Conservation (phyloP, 78 protist species). For the Abeoforma whisleri region DNA sequence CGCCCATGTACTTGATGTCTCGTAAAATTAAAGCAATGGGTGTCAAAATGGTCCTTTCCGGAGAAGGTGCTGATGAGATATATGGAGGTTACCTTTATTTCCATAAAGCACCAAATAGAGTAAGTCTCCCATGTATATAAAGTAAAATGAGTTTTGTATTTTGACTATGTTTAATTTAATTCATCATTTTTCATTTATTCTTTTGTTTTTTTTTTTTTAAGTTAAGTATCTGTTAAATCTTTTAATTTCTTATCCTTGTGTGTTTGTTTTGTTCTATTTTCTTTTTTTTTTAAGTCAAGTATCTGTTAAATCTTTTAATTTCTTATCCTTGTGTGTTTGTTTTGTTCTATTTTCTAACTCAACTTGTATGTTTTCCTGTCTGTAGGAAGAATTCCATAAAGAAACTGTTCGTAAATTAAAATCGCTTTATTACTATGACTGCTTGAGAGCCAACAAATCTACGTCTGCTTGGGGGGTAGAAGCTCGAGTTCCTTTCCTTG, state of each 20-base stretch:
- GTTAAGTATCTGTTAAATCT: too few relatives aligned
- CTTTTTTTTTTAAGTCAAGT: too few relatives aligned
- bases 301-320: too few relatives aligned
- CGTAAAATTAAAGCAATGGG: slow-evolving; percentile 74
- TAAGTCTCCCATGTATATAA: too few relatives aligned
- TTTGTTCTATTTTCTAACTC: too few relatives aligned
- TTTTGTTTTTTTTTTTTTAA: too few relatives aligned
- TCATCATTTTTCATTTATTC: neutral
- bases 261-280: too few relatives aligned
- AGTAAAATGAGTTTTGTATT: neutral
- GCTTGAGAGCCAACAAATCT: slow-evolving; percentile 73
- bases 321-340: too few relatives aligned
- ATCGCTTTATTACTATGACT: slow-evolving; percentile 60
- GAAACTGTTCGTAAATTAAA: slow-evolving; percentile 60
- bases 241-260: too few relatives aligned
- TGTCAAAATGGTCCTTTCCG: slow-evolving; percentile 76
- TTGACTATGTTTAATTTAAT: neutral
- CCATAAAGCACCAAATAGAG: slow-evolving; percentile 67
- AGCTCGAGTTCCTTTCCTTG: slow-evolving; percentile 71
- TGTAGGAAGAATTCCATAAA: slow-evolving; percentile 56
- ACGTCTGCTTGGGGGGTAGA: slow-evolving; percentile 80
- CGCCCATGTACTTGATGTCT: slow-evolving; percentile 76
- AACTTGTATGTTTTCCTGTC: too few relatives aligned
- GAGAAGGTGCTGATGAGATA: slow-evolving; percentile 80
- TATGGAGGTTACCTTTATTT: slow-evolving; percentile 76